These are phyloP conservation scores for Cubamyces lactineus DNA, from an alignment of 768 basidiomycete species.

Conservation along the genomic window DNA sequence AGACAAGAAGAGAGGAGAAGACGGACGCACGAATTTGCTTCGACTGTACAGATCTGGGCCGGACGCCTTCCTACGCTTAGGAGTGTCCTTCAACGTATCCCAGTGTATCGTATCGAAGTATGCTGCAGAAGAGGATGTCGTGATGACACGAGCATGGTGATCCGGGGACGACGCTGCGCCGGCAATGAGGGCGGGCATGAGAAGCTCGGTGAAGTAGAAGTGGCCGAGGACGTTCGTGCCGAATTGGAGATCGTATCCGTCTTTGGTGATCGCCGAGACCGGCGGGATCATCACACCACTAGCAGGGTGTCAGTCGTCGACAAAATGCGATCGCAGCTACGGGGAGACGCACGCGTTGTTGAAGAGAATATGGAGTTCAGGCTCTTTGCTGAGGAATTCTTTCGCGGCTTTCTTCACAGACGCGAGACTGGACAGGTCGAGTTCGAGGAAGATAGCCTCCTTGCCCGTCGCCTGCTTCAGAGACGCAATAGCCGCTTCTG, in stretches of 20 bases:
- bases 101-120: conserved; percentile 41
- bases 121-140: conserved; percentile 46
- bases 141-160: conserved; percentile 51
- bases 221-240: conserved; percentile 57
- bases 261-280: conserved; percentile 43
- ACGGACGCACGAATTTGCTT: conserved; percentile 50
- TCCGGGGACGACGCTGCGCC: conserved; percentile 44
- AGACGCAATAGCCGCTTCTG: conserved; percentile 52
- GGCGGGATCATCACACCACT: conserved; percentile 56
- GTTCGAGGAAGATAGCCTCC: conserved; percentile 46
- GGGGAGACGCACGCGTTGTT: conserved; percentile 51
- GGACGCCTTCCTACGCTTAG: conserved; percentile 25
- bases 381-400: conserved; percentile 48
- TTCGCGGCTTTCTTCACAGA: conserved; percentile 43
- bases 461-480: conserved; percentile 50
- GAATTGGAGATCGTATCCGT: conserved; percentile 58
- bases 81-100: conserved; percentile 39
- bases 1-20: too few relatives aligned
- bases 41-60: conserved; percentile 31
- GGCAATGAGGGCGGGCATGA: conserved; percentile 50
- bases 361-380: conserved; percentile 50
- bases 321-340: background rate
- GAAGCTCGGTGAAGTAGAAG: conserved; percentile 40
- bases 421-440: conserved; percentile 46
- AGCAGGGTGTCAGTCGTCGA: background rate